phyloP scores from a whole-genome alignment of 2,329 filamentous ascomycete species.

The Tolypocladium inflatum region DNA sequence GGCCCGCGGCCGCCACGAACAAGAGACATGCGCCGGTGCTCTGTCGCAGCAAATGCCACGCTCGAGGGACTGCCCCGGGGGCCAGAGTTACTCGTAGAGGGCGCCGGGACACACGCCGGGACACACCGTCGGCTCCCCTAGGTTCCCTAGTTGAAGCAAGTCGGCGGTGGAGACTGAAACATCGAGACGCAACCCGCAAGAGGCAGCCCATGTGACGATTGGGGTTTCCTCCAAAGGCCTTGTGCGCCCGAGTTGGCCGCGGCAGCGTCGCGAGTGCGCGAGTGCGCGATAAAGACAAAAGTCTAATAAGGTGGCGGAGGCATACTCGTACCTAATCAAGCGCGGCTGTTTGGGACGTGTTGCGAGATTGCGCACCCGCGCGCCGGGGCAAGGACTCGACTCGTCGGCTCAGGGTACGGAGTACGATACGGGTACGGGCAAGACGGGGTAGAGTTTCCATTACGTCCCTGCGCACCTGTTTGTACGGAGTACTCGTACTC shows the following conservation, averaged over 20 bases:
- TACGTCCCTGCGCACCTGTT: background rate
- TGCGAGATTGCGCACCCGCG: background rate
- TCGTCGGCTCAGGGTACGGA: too few species aligned
- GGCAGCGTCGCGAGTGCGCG: too few species aligned
- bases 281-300: conserved; percentile 1
- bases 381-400: background rate
- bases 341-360: conserved; percentile 1
- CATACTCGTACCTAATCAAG: background rate
- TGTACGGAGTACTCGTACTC: too few species aligned
- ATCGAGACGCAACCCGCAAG: background rate
- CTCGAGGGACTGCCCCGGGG: too few species aligned
- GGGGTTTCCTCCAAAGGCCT: too few species aligned
- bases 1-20: background rate
- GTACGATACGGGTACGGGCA: too few species aligned
- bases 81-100: too few species aligned
- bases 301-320: background rate
- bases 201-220: background rate
- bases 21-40: background rate
- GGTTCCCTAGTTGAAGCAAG: background rate
- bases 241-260: background rate
- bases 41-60: background rate
- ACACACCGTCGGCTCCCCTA: too few species aligned
- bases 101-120: too few species aligned
- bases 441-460: background rate
- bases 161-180: background rate